Evolutionary conservation across 2,329 filamentous ascomycete species (phyloP), one percentile per base, ranked within the genome.

Genomic region (Ophiostoma tasmaniense): DNA sequence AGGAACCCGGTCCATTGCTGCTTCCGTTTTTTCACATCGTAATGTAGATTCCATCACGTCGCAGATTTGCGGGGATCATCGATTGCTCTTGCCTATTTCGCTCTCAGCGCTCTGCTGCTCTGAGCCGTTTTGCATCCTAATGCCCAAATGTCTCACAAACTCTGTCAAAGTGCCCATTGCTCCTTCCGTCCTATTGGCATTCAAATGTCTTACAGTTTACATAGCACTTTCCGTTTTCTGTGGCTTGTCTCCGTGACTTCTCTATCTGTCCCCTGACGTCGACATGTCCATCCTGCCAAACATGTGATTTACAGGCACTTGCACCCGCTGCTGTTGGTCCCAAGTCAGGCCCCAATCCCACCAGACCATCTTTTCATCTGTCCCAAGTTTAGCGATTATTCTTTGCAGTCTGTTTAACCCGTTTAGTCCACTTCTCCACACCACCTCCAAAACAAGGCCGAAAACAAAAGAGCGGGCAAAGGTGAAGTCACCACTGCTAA

Each of bases 361-460:
- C n/a, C 50, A 55, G 50, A 25, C 50, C 50, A 55, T 55, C 11
- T 55, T 55, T 55, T 13, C 50, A 4, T 55, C 17, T 55, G 33
- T 55, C 7, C 22, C 50, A 13, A 14, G 13, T 55, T 55, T 64
- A 22, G 25, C 55, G 20, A 35, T 35, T 62, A 25, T 65, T 65
- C 14, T 22, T 65, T 13, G n/a, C 10, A 39, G 3, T 3, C 28
- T 7, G n/a, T 22, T 42, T 42, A 35, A 25, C 3, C 25, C 33
- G 3, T 65, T 65, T 39, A 22, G 14, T 25, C 35, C 62, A n/a
- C 35, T 64, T 65, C 62, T 42, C 62, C 59, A 62, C 59, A 62
- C 59, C 59, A 62, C 59, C 59, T 62, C 59, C 17, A 62, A 62
- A 62, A 35, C 59, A 62, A 62, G 59, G 59, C 59, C 59, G 50